Percentiles rank a stretch among this genome's conserved stretches.
Conservation (phyloP, 768 basidiomycete genomes). For the Suillus luteus region DNA sequence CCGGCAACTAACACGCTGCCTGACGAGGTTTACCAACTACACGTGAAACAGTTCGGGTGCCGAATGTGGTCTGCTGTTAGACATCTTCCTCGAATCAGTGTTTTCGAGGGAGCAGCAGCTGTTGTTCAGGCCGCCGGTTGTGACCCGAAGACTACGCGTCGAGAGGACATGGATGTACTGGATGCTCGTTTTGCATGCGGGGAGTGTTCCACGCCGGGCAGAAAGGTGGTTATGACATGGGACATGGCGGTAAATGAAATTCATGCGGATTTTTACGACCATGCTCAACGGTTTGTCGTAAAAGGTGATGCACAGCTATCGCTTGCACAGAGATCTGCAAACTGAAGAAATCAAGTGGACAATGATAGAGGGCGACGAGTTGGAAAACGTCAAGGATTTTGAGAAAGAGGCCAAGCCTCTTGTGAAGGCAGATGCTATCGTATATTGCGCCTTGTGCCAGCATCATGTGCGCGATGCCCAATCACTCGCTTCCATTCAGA, state of each 20-base stretch:
- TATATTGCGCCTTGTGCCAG: conserved; percentile 5
- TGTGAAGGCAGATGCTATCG: background rate
- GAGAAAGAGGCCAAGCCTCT: background rate
- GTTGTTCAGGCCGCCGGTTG: background rate
- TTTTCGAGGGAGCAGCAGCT: conserved; percentile 1
- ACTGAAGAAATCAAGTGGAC: background rate
- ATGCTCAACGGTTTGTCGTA: background rate
- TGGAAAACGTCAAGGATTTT: background rate
- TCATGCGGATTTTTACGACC: too few species aligned
- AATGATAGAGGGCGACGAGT: conserved; percentile 2
- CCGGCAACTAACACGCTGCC: too few species aligned
- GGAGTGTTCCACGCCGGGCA: conserved; percentile 3
- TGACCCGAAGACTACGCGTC: conserved; percentile 6
- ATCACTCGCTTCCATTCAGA: background rate
- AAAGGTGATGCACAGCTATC: conserved; percentile 5
- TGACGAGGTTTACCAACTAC: background rate
- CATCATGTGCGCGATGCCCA: conserved; percentile 1
- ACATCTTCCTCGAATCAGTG: background rate
- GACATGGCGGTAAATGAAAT: conserved; percentile 6
- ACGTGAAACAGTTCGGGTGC: background rate
- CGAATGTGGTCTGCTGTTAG: background rate
- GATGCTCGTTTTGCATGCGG: conserved; percentile 10
- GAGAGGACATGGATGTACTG: conserved; percentile 7
- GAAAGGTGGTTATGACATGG: conserved; percentile 6
- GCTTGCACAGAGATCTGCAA: background rate